Evolutionary conservation across 805 yeast genomes (phyloP), one percentile per base, ranked within the genome.

Genomic region (Myxozyma mucilagina): DNA sequence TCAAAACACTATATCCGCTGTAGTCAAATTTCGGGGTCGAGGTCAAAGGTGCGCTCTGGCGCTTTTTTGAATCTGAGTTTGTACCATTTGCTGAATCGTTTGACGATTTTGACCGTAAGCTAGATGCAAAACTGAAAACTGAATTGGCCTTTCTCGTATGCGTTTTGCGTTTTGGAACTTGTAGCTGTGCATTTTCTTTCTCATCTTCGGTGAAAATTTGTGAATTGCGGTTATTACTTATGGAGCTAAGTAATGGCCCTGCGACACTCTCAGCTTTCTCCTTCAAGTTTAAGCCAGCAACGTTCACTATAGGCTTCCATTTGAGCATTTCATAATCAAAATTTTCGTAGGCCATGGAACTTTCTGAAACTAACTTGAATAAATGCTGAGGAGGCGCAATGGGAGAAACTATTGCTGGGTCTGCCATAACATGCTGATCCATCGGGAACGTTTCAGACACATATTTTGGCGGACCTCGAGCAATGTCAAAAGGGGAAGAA

Each of bases 391-490:
- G 51, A 8, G 60, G 47, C n/a, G 63, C 49, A 18, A 47, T 41
- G 2, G 52, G 20, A 6, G 47, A 35, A 20, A 59, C 9, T 8
- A 59, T 5, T 13, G 45, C 56, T 2, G 63, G 47, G 31, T 56
- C 58, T 4, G 36, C 44, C 31, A 52, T 47, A 14, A 42, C 55
- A 35, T 32, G 47, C 41, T 39, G 36, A n/a, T 49, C 39, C 38
- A 34, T 48, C 14, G 68, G 68, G 34, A 63, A 65, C 3, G 68
- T 50, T 44, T 63, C 56, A 6, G 18, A 10, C 4, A 44, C 45
- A 49, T 65, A 65, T n/a, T 14, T 44, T 16, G 68, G 67, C n/a
- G 57, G 18, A 3, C 64, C 67, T 13, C 20, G 18, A 6, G 59
- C 60, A 9, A 63, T 53, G 8, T 50, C 43, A 34, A 11, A 64